Evolutionary conservation across 2,329 filamentous ascomycete genomes (phyloP).

Genomic region (Remersonia thermophila): DNA sequence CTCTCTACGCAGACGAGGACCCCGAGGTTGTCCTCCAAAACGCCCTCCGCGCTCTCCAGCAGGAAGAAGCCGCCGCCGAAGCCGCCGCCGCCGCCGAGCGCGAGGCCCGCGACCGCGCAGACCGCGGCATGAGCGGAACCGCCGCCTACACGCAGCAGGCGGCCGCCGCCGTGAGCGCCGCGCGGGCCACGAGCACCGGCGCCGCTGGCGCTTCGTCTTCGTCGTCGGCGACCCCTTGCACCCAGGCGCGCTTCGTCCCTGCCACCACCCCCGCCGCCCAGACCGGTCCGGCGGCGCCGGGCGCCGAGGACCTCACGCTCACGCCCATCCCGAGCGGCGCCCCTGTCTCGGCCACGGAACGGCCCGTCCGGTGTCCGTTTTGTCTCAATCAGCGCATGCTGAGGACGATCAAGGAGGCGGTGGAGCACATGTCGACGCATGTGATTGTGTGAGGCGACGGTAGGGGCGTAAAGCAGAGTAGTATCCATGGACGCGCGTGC

Average conservation of each 20-base stretch:
- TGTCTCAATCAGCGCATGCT: constrained; percentile 51
- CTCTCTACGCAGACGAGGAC: constrained; percentile 37
- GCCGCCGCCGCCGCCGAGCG: constrained; percentile 43
- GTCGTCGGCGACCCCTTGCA: constrained; percentile 3
- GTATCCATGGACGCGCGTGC: no score
- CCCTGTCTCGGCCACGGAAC: constrained; percentile 33
- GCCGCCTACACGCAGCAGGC: constrained; percentile 19
- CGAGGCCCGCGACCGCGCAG: constrained; percentile 38
- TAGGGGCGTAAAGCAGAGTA: neutral
- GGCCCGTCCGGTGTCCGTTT: constrained; percentile 45
- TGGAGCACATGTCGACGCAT: constrained; percentile 50
- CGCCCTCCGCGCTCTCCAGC: constrained; percentile 44
- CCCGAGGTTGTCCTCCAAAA: constrained; percentile 47
- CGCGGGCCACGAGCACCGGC: constrained; percentile 1
- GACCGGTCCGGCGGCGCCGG: constrained; percentile 2
- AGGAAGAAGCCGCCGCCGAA: constrained; percentile 46
- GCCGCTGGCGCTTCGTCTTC: constrained; percentile 2
- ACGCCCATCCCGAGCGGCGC: constrained; percentile 42
- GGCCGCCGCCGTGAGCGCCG: constrained; percentile 13
- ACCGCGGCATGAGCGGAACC: constrained; percentile 24
- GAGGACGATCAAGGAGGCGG: constrained; percentile 47
- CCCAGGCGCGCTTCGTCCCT: constrained; percentile 9
- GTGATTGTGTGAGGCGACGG: constrained; percentile 35
- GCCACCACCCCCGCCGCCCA: constrained; percentile 12
- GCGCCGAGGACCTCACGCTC: constrained; percentile 33